Base-by-base conservation (phyloP, 2,329 filamentous ascomycete species). In the Cladophialophora carrionii region DNA sequence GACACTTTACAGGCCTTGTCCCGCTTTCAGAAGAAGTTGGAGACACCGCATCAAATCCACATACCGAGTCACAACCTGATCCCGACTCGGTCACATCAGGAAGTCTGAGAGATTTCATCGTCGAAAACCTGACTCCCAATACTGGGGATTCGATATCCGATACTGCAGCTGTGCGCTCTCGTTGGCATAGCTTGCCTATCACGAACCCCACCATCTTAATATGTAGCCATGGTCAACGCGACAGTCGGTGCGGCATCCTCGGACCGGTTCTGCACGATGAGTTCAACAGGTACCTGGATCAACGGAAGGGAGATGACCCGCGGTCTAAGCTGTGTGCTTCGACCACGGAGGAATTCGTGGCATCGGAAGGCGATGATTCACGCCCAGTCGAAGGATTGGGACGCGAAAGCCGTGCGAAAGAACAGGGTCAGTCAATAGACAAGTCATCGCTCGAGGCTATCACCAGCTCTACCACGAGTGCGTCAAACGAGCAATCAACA, bases 201-300 rank as follows among this genome's bases (percentile, higher is more conserved):
- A 59, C 64, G 12, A 79, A 78, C 1, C 79, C 80, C 0, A 78
- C 78, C 9, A 85, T 99, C 32, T 79, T 98, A 22, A 89, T 97
- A 51, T 99, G 95, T 74, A 92, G 92, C 0, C 95, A 99, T 72
- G 90, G 89, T 14, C 87, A 88, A 2, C 83, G 95, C 10, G 95
- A 99, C 74, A 80, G 83, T 72, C 84, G 95, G 58, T 99, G 95
- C 73, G 94, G 95, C 0, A 78, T 91, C 24, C 82, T 94, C 68
- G 93, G 91, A 0, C 92, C 92, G 0, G 78, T 91, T 1, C 80
- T 98, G 14, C 81, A 86, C 70, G 77, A 78, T 0, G 89, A 92
- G 71, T 98, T 98, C 71, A 83, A 87, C 70, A 51, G 56, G 31
- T 67, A 66, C 54, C 57, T 66, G 31, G 52, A 51, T 41, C 26